Conservation (phyloP, 1,139 yeast species). For the Geotrichum restrictum region DNA sequence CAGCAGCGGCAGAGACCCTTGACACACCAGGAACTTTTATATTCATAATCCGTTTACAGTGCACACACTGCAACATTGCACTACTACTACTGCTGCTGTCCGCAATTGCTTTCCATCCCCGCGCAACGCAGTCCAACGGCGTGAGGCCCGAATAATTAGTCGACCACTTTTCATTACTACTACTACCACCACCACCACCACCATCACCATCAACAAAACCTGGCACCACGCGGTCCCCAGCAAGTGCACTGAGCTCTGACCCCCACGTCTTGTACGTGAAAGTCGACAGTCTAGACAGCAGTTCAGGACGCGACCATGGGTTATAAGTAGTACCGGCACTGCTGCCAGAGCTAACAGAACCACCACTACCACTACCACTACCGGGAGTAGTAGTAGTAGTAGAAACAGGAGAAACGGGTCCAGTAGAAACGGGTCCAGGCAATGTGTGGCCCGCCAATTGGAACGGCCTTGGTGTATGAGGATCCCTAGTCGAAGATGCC, state of each 20-base stretch:
- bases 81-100: not conserved
- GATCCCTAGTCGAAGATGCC: not conserved
- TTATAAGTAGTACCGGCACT: not conserved
- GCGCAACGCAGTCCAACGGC: constrained; percentile 3
- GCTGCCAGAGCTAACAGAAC: too few species aligned
- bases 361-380: not conserved
- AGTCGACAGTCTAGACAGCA: constrained; percentile 2
- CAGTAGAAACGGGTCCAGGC: not conserved
- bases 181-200: too few species aligned
- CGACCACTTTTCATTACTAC: too few species aligned
- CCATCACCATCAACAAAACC: too few species aligned
- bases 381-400: not conserved
- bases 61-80: constrained; percentile 6
- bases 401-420: not conserved
- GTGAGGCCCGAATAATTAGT: constrained; percentile 1
- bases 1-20: too few species aligned
- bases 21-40: not conserved
- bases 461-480: too few species aligned
- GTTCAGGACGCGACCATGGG: constrained; percentile 7
- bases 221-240: not conserved
- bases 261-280: not conserved
- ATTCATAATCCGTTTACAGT: not conserved
- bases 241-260: not conserved
- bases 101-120: constrained; percentile 4
- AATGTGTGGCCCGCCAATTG: too few species aligned